Conservation (phyloP, 257 asterid genomes). For the Capsicum baccatum region DNA sequence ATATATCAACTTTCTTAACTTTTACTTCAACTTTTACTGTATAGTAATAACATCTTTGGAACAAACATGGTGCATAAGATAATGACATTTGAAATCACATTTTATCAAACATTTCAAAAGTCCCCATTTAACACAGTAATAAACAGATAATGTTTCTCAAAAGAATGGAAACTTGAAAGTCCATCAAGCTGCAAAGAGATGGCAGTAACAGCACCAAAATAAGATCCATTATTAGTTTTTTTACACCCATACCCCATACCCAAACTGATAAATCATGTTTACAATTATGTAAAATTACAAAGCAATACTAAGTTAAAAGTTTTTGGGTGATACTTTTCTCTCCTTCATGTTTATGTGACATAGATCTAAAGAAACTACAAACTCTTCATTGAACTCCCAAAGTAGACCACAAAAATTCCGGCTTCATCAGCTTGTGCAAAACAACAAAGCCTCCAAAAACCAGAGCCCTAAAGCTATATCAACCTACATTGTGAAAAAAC, state of each 20-base stretch:
- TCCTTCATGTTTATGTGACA: neutral
- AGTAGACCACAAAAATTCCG: neutral
- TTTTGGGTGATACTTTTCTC: neutral
- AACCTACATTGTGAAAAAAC: neutral
- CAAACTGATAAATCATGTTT: neutral
- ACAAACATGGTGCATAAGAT: slow-evolving; percentile 43
- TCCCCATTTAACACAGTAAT: slow-evolving; percentile 5
- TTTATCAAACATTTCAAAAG: slow-evolving; percentile 23
- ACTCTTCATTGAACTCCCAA: slow-evolving; percentile 5
- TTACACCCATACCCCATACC: neutral
- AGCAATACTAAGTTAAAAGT: neutral
- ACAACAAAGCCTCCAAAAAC: slow-evolving; percentile 18
- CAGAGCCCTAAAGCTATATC: slow-evolving; percentile 11
- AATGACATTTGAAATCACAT: slow-evolving; percentile 40
- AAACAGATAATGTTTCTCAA: neutral
- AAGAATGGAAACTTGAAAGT: slow-evolving; percentile 13
- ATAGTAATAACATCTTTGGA: slow-evolving; percentile 39
- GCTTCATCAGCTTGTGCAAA: neutral
- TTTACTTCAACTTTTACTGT: slow-evolving; percentile 55
- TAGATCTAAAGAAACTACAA: neutral
- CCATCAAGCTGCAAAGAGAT: slow-evolving; percentile 7
- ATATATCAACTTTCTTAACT: slow-evolving; percentile 44
- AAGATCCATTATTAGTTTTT: neutral
- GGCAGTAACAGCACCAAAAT: neutral
- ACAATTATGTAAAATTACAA: no score